Base-by-base conservation (phyloP, 2,329 filamentous ascomycete species). In the Cytospora paraplurivora region DNA sequence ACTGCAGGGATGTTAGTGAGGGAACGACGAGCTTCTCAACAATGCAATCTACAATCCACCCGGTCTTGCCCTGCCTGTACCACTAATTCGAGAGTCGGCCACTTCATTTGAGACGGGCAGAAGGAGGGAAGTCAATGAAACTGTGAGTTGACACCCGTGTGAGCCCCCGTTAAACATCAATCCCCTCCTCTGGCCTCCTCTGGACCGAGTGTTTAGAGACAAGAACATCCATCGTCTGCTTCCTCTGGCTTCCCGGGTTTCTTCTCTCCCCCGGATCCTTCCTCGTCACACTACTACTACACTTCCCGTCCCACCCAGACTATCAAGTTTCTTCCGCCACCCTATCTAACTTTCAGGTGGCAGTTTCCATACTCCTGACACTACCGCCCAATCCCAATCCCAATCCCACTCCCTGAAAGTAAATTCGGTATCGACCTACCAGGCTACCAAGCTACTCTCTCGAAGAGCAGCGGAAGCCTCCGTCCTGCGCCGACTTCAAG, bases 291-390 rank as follows among this genome's bases (percentile, higher is more conserved):
- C 38, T 41, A 35, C 38, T 41, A 37, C n/a, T 11, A 33, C 34
- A 37, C 32, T 32, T 8, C 33, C 51, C 32, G 33, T 50, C 19
- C 38, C 44, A 32, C n/a, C 15, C 47, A 8, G 44, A 21, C 44
- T 19, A 47, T 32, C 41, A 33, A 62, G 37, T 21, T 21, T 47
- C 17, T 47, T 44, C 37, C 35, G 7, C 7, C 19, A 33, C 15
- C 62, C n/a, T 33, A 49, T 49, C 64, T 66, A 63, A 66, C 56
- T 41, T 52, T 32, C 37, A 55, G 19, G 54, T 58, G 38, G 62
- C 38, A 58, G 62, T 38, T 41, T 58, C 21, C 47, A 57, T 38
- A 34, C 49, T 49, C 37, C 53, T 60, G 27, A 62, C 37, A n/a
- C 19, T n/a, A 52, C 21, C 27, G 7, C 33, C 3, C 13, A 62